Evolutionary conservation across 495 filamentous ascomycete species (phyloP), one percentile per base, ranked within the genome.

Genomic region (Aspergillus hancockii): DNA sequence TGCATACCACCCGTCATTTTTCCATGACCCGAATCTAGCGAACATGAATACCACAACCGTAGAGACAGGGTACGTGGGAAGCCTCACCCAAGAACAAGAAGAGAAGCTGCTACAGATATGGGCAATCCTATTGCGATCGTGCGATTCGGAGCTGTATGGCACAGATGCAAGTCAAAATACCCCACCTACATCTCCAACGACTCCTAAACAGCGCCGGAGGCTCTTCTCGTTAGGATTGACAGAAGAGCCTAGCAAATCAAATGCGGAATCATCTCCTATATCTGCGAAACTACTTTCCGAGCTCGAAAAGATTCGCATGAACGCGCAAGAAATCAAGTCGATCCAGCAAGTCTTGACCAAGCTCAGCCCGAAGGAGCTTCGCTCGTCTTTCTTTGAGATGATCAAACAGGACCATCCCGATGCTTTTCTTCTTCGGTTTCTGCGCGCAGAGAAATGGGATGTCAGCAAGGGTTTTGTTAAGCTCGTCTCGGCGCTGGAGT

Each of bases 381-480:
- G 54, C n/a, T 47, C 54, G 16, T 9, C 43, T 14, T 56, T 41
- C 46, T 10, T 41, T 51, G 49, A n/a, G 8, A 45, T 45, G 41
- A 18, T 45, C 8, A 97, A 97, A 78, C 88, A 91, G 67, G 93
- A 98, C 66, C 84, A 96, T 68, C 94, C 94, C 0, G 94, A 98
- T 70, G 90, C 82, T 1, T 77, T 98, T 43, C 76, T 97, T n/a
- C 78, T 97, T 46, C 88, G 94, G 19, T 98, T 96, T 69, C 76
- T 98, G 49, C 83, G 94, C 34, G 94, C 94, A 18, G 82, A 94
- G 28, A 98, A 98, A 71, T 98, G 94, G 94, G 89, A 97, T 66
- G 83, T 96, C 14, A 85, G 92, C 38, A 91, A 89, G 66, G 91
- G 93, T 10, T 83, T 97, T 25, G 82, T 91, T 41, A 97, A 98